phyloP scores from a whole-genome alignment of 768 basidiomycete genomes.

The Chalciporus pseudorubinellus region DNA sequence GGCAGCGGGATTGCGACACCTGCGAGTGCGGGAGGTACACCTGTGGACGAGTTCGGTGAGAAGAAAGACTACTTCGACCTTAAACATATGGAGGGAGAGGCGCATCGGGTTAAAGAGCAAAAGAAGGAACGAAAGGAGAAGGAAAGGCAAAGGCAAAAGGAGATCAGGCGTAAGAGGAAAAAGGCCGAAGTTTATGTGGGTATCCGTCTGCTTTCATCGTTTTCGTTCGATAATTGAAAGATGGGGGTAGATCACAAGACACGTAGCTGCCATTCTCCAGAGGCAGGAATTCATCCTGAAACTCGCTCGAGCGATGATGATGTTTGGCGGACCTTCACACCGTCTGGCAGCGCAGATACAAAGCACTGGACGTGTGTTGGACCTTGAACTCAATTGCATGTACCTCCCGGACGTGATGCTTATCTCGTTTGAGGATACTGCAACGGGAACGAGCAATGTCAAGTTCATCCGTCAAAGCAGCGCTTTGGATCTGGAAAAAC shows the following conservation, averaged over 20 bases:
- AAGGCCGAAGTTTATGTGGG: slow-evolving; percentile 76
- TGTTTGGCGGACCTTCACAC: slow-evolving; percentile 83
- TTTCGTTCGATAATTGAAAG: neutral
- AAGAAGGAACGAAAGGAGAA: slow-evolving; percentile 39
- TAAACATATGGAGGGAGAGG: slow-evolving; percentile 29
- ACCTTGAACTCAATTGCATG: slow-evolving; percentile 69
- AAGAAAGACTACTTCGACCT: slow-evolving; percentile 31
- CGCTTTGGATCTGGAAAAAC: slow-evolving; percentile 73
- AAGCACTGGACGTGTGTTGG: slow-evolving; percentile 75
- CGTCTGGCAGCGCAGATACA: slow-evolving; percentile 80
- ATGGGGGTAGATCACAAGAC: slow-evolving; percentile 63
- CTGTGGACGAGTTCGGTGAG: slow-evolving; percentile 19
- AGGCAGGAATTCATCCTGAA: slow-evolving; percentile 85
- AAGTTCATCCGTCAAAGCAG: slow-evolving; percentile 75
- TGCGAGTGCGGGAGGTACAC: slow-evolving; percentile 18
- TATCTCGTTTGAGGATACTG: slow-evolving; percentile 76
- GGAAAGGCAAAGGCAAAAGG: slow-evolving; percentile 31
- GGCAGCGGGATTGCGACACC: slow-evolving; percentile 22
- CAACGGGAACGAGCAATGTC: slow-evolving; percentile 78
- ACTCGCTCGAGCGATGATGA: slow-evolving; percentile 84
- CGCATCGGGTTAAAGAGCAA: slow-evolving; percentile 16
- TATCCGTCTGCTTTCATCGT: slow-evolving; percentile 6
- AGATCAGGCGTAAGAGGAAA: slow-evolving; percentile 54
- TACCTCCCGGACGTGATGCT: slow-evolving; percentile 76
- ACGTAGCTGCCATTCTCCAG: slow-evolving; percentile 77